Conservation (phyloP, 179 eudicot genomes). For the Silene vulgaris region DNA sequence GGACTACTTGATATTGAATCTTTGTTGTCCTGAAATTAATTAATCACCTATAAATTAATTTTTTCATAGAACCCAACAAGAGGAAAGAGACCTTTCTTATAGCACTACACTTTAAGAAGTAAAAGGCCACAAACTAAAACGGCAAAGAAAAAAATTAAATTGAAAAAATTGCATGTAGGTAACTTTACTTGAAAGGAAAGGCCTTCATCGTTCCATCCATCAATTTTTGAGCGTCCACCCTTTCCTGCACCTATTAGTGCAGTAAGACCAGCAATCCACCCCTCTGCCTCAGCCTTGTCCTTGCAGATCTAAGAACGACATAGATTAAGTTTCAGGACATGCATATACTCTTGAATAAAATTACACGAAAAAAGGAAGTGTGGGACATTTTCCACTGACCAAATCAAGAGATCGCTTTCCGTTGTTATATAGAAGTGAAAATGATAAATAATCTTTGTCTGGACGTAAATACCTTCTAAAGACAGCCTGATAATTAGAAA, state of each 20-base stretch:
- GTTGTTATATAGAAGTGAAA: conserved; percentile 84
- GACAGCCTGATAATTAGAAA: conserved; percentile 55
- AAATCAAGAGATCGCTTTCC: conserved; percentile 89
- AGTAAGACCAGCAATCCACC: conserved; percentile 93
- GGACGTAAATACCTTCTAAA: conserved; percentile 82
- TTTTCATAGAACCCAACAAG: background rate
- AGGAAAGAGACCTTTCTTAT: background rate
- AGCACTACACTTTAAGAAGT: background rate
- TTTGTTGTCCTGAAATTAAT: conserved; percentile 57
- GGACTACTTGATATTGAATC: conserved; percentile 67
- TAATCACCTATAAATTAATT: conserved; percentile 14
- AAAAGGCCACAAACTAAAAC: background rate
- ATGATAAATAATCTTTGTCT: conserved; percentile 87
- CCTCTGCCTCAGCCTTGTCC: conserved; percentile 92
- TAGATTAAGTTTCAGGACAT: conserved; percentile 13
- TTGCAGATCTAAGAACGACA: conserved; percentile 76
- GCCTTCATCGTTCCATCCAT: conserved; percentile 86
- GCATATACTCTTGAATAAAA: conserved; percentile 2
- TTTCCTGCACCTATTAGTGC: conserved; percentile 61
- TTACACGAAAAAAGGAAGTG: background rate
- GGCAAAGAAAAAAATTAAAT: background rate
- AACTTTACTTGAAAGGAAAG: conserved; percentile 58
- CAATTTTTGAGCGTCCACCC: conserved; percentile 89
- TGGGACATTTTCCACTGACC: conserved; percentile 45
- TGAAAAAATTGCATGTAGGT: conserved; percentile 10